Evolutionary conservation across 768 basidiomycete species (phyloP).

Genomic region (Tubosaeta brunneosetosa): DNA sequence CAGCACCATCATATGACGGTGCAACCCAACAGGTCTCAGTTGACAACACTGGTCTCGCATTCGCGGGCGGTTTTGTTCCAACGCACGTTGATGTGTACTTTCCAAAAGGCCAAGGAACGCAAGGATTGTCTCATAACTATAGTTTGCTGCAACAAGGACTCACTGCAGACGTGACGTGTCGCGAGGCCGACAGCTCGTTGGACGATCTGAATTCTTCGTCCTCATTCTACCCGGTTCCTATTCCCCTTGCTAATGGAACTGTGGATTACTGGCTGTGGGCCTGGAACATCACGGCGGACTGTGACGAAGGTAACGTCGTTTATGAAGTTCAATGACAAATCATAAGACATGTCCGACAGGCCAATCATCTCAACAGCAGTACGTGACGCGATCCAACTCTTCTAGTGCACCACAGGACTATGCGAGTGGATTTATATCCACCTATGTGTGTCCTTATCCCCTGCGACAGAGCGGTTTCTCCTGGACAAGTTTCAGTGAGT

Average conservation of each 20-base stretch:
- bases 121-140: background rate
- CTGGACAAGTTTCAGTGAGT: constrained; percentile 3
- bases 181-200: background rate
- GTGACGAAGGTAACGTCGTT: background rate
- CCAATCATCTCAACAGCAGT: background rate
- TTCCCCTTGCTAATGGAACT: background rate
- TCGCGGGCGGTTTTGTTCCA: background rate
- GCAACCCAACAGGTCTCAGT: background rate
- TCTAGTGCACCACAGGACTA: background rate
- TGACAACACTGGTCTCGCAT: background rate
- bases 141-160: constrained; percentile 5
- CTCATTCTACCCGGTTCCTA: too few species aligned
- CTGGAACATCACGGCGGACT: background rate
- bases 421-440: background rate
- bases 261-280: background rate
- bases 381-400: background rate
- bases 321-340: background rate
- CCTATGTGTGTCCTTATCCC: constrained; percentile 10
- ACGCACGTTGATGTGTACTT: background rate
- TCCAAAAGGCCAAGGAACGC: background rate
- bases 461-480: background rate
- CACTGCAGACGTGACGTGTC: constrained; percentile 7
- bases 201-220: background rate
- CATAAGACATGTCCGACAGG: background rate
- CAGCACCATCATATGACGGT: background rate